Base-by-base conservation (phyloP, 306 rosid species). In the Adenanthera pavonina region DNA sequence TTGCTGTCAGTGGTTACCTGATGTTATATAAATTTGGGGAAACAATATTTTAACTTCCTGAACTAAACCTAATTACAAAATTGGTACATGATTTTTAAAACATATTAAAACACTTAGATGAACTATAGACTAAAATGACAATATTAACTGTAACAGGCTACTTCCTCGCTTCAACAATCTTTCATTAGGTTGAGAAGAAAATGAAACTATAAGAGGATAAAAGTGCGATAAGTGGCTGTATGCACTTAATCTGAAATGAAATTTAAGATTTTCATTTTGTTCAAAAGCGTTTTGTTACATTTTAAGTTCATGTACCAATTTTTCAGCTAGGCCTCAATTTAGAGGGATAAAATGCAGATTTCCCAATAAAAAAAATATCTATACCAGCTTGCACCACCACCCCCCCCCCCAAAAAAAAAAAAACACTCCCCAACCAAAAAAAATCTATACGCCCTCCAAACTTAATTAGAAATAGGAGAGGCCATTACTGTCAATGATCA, bases 331-430 rank as follows among this genome's bases (percentile, higher is more conserved):
- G 13, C 62, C 62, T 19, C 19, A 25, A 11, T 60, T 30, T 30
- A 30, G 65, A n/a, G 38, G 67, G 16, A 30, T 12, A 30, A 25
- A 10, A 19, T 19, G 34, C 7, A 19, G 9, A 9, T 60, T 20
- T 8, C 67, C 36, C 67, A 0, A 60, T 5, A 33, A 80, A 80
- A 76, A 51, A 35, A 73, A 67, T 71, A 41, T 83, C 83, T 72
- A 66, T 38, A 77, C 49, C 75, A 77, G 33, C 69, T 72, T 47
- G 72, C 75, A 75, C 0, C 75, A 75, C 0, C 30, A 25, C 30
- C 30, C 30, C 30, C 30, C 30, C 30, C 30, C 30, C 30, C 30
- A 25, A 25, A 25, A 25, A 25, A 25, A 25, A 25, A 25, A 25
- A 25, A n/a, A n/a, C n/a, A 25, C 30, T 78, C 81, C 56, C 19